Conservation (phyloP, 2,329 filamentous ascomycete genomes). For the Diaporthe caulivora region DNA sequence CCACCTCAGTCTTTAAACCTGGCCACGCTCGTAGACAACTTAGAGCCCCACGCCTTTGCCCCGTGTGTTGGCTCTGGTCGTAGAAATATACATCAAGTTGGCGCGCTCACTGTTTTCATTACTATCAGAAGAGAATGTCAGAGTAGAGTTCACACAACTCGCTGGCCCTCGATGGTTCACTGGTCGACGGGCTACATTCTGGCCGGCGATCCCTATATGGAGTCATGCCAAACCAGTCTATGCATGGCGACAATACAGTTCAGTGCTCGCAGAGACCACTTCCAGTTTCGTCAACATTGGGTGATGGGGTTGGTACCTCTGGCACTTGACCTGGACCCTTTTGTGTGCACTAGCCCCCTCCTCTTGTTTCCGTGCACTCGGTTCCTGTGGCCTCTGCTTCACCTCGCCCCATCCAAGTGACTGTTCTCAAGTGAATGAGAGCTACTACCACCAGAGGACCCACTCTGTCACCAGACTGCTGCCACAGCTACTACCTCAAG, state of each 20-base stretch:
- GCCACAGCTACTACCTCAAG: background rate
- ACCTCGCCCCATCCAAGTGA: background rate
- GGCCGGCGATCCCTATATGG: background rate
- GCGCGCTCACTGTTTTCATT: background rate
- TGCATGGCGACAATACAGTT: background rate
- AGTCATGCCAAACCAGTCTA: background rate
- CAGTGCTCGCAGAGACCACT: background rate
- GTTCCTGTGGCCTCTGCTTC: background rate
- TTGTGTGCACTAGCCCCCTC: background rate
- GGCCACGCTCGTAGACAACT: too few relatives aligned
- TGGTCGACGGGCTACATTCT: too few relatives aligned
- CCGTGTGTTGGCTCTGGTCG: background rate
- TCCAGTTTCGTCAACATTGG: background rate
- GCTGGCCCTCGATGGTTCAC: background rate
- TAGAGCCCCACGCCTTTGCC: too few relatives aligned
- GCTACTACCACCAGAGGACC: background rate
- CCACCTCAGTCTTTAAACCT: too few relatives aligned
- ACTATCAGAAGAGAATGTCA: background rate
- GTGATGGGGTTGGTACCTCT: background rate
- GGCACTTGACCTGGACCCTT: background rate
- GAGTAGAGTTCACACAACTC: background rate
- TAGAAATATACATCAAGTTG: background rate
- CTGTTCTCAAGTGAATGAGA: background rate
- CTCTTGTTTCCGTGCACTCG: background rate
- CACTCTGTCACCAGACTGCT: background rate